Evolutionary conservation across 306 rosid genomes (phyloP).

Genomic region (Casuarina cunninghamiana): DNA sequence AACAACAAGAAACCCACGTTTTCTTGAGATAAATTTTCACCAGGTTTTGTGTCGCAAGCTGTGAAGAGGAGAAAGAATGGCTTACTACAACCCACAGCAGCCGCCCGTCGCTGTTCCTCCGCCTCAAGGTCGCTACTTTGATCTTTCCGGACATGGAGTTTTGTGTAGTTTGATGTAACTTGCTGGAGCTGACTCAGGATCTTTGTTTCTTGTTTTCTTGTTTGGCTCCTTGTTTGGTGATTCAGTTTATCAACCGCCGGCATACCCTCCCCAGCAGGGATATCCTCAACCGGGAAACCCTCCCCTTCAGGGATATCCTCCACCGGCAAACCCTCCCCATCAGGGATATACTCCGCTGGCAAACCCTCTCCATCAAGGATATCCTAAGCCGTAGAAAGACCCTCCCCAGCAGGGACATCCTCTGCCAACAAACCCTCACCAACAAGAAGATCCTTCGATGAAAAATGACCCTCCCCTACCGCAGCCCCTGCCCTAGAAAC

Average conservation of each 20-base stretch:
- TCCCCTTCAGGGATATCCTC: constrained; percentile 57
- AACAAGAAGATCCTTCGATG: no score
- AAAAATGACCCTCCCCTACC: constrained; percentile 67
- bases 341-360: no score
- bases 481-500: constrained; percentile 70
- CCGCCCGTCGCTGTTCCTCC: constrained; percentile 96
- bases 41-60: background rate
- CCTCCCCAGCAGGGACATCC: constrained; percentile 38
- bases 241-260: constrained; percentile 78
- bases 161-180: constrained; percentile 9
- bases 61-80: constrained; percentile 38
- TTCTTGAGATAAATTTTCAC: background rate
- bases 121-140: constrained; percentile 51
- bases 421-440: no score
- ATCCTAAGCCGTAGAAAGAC: constrained; percentile 38
- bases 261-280: constrained; percentile 44
- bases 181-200: constrained; percentile 8
- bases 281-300: constrained; percentile 77
- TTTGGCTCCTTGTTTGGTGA: background rate
- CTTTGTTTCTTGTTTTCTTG: background rate
- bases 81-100: constrained; percentile 79
- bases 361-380: no score
- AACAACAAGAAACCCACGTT: no score
- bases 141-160: background rate
- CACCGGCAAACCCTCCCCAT: constrained; percentile 7